phyloP scores from a whole-genome alignment of 2,329 filamentous ascomycete species.

The Plenodomus biglobosus region DNA sequence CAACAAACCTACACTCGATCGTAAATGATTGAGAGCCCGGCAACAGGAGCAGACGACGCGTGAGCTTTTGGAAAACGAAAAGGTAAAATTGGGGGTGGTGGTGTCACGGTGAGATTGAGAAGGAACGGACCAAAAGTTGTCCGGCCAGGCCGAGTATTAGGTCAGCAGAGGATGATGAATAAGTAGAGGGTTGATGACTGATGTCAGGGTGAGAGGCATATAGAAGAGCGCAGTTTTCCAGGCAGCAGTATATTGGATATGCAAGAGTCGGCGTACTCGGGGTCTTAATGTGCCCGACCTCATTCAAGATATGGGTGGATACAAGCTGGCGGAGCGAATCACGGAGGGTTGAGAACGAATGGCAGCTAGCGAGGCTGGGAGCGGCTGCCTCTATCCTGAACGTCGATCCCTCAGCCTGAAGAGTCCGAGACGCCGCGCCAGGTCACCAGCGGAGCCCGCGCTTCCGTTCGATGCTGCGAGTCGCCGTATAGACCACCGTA shows the following conservation, averaged over 20 bases:
- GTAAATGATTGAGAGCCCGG: slow-evolving; percentile 2
- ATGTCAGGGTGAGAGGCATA: slow-evolving; percentile 10
- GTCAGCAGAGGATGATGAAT: slow-evolving; percentile 15
- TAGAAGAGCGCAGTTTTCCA: slow-evolving; percentile 11
- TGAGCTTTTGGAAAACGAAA: slow-evolving; percentile 2
- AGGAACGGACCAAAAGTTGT: slow-evolving; percentile 15
- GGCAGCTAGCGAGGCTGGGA: neutral
- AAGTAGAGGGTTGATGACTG: slow-evolving; percentile 12
- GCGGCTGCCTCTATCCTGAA: slow-evolving; percentile 4
- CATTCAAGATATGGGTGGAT: slow-evolving; percentile 7
- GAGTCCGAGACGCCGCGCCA: neutral
- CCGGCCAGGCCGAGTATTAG: slow-evolving; percentile 13
- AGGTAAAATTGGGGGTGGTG: slow-evolving; percentile 6
- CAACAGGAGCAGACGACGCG: neutral
- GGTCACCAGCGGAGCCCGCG: neutral
- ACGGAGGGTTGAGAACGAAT: neutral
- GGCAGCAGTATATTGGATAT: slow-evolving; percentile 12
- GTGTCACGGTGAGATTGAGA: slow-evolving; percentile 6
- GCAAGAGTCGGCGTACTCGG: slow-evolving; percentile 2
- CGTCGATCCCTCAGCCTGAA: neutral
- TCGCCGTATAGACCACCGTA: no score
- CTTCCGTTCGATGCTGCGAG: neutral
- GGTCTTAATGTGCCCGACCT: slow-evolving; percentile 3
- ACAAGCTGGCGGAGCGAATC: slow-evolving; percentile 5
- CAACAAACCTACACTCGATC: neutral